Evolutionary conservation across 257 asterid genomes (phyloP), one percentile per base, ranked within the genome.

Genomic region (Nicotiana benthamiana): DNA sequence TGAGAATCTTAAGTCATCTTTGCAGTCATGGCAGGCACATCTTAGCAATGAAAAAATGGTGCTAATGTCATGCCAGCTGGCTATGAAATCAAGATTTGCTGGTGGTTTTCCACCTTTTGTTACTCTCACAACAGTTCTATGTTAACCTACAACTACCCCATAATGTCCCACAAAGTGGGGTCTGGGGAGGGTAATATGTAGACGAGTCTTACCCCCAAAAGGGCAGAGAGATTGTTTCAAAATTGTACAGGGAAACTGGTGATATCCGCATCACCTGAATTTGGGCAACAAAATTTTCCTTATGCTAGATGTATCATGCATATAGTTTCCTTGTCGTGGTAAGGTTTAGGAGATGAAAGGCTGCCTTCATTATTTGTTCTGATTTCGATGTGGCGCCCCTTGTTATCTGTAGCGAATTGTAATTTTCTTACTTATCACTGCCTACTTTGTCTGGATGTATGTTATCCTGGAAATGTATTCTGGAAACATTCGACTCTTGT

Each of bases 21-120:
- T 92, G 97, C 75, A 85, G 91, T 90, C 92, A 93, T 87, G 97
- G 99, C 93, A 91, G 75, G 90, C 80, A 57, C 60, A 34, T 56
- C 77, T 5, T 70, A 40, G 6, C 20, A 22, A 70, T 70, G 56
- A 70, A 70, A 34, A n/a, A 11, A 32, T 20, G 57, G 20, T 70
- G 56, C 57, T 40, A 36, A 43, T 70, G 32, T 36, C 40, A n/a
- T 12, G 77, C 20, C 11, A 40, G 34, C 32, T 20, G 26, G 22
- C 11, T 67, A 9, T 67, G 54, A 67, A 67, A 36, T 67, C 54
- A 34, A 67, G 52, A 66, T 34, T 18, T 67, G 30, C 54, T 67
- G 51, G 40, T 68, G 57, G 57, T 27, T 53, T 40, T 40, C 77
- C 77, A 68, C 20, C 32, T 20, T 27, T 68, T 68, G 12, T 43